Conservation (phyloP, 1,284 basidiomycete genomes). For the Malassezia furfur region DNA sequence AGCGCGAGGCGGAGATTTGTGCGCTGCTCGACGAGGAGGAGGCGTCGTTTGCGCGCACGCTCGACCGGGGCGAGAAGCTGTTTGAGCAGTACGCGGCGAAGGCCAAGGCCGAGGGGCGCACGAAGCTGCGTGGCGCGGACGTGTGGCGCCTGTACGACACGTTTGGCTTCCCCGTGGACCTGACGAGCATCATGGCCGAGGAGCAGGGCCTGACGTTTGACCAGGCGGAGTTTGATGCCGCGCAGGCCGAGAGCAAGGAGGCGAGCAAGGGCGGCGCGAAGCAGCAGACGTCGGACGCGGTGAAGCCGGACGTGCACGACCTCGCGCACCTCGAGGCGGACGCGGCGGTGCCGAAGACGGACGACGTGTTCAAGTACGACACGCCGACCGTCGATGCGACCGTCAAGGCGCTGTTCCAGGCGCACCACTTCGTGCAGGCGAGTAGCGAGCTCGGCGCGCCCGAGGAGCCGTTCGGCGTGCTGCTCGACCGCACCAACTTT, state of each 20-base stretch:
- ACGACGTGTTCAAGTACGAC: slow-evolving; percentile 86
- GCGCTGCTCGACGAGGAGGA: slow-evolving; percentile 97
- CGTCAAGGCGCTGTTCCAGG: slow-evolving; percentile 77
- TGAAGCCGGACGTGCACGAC: slow-evolving; percentile 94
- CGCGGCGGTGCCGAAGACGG: slow-evolving; percentile 71
- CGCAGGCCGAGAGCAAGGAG: slow-evolving; percentile 77
- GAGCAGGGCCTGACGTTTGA: slow-evolving; percentile 79
- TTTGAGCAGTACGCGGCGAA: slow-evolving; percentile 80
- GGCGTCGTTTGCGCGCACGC: slow-evolving; percentile 85
- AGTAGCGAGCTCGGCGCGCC: slow-evolving; percentile 48
- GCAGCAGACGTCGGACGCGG: slow-evolving; percentile 54
- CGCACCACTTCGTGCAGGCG: slow-evolving; percentile 59
- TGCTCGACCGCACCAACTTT: slow-evolving; percentile 91
- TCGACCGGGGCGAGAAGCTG: slow-evolving; percentile 90
- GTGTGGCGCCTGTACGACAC: slow-evolving; percentile 98
- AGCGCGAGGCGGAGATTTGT: slow-evolving; percentile 67
- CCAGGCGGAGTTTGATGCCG: slow-evolving; percentile 78
- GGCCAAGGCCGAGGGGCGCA: slow-evolving; percentile 60
- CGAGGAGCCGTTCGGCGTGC: slow-evolving; percentile 65
- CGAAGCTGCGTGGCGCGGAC: slow-evolving; percentile 74
- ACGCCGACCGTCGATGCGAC: slow-evolving; percentile 57
- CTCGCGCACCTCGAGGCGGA: slow-evolving; percentile 77
- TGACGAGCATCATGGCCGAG: slow-evolving; percentile 95
- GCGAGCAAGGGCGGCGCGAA: slow-evolving; percentile 75
- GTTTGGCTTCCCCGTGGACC: slow-evolving; percentile 93